Evolutionary conservation across 257 asterid genomes (phyloP).

Genomic region (Nicotiana otophora): DNA sequence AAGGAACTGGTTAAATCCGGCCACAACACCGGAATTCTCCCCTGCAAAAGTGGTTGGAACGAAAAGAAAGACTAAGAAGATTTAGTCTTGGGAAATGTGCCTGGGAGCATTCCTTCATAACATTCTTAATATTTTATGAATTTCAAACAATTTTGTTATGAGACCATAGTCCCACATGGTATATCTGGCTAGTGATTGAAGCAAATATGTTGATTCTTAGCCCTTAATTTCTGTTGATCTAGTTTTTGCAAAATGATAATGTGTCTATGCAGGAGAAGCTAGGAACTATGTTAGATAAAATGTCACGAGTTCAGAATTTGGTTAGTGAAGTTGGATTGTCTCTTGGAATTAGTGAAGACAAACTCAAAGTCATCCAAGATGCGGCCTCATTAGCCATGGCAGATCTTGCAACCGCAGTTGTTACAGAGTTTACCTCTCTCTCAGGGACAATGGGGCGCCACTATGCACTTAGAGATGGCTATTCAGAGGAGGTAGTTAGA

Average conservation of each 20-base stretch:
- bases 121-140: too few species aligned
- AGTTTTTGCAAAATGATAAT: not conserved
- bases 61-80: too few species aligned
- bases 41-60: too few species aligned
- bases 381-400: slow-evolving; percentile 91
- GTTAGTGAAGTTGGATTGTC: slow-evolving; percentile 59
- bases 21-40: too few species aligned
- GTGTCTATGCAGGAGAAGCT: slow-evolving; percentile 62
- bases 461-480: slow-evolving; percentile 94
- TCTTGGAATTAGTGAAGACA: slow-evolving; percentile 50
- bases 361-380: slow-evolving; percentile 45
- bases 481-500: slow-evolving; percentile 62
- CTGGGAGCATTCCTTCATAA: too few species aligned
- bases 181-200: not conserved
- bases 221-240: not conserved
- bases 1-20: too few species aligned
- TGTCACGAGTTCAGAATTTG: slow-evolving; percentile 62
- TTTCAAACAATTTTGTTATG: too few species aligned
- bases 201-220: not conserved
- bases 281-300: slow-evolving; percentile 94
- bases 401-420: slow-evolving; percentile 91
- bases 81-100: too few species aligned
- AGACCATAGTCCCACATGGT: not conserved
- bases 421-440: slow-evolving; percentile 88
- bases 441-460: slow-evolving; percentile 92